A percentile compares a stretch with the other conserved stretches of the same genome.
These are phyloP conservation scores for Davidsoniella virescens DNA, from an alignment of 2,329 filamentous ascomycete species.

Conservation along the genomic window DNA sequence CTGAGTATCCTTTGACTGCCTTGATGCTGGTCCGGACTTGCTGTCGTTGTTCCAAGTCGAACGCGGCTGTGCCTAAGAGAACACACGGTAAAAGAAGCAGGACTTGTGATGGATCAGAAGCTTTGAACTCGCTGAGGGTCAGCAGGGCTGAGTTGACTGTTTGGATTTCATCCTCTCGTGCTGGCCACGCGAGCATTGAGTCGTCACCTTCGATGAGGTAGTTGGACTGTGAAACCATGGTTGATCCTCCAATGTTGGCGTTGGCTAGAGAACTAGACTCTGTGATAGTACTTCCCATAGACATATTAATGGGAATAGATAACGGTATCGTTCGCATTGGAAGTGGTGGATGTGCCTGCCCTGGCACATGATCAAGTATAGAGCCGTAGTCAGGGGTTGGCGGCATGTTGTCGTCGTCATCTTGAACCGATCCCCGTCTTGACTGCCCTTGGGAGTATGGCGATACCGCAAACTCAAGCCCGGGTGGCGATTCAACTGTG, in stretches of 20 bases:
- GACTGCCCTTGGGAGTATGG: background rate
- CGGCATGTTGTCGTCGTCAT: too few species aligned
- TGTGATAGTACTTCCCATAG: background rate
- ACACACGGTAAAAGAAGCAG: slow-evolving; percentile 44
- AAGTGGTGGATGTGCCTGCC: too few species aligned
- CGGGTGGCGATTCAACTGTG: background rate
- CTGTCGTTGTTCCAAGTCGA: slow-evolving; percentile 34
- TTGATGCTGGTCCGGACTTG: slow-evolving; percentile 33
- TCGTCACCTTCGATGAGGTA: background rate
- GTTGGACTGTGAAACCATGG: background rate
- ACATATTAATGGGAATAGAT: background rate
- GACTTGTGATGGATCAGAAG: slow-evolving; percentile 42
- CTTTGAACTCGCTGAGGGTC: slow-evolving; percentile 37
- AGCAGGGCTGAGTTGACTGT: slow-evolving; percentile 41
- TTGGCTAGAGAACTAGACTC: background rate
- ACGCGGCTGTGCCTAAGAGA: slow-evolving; percentile 43
- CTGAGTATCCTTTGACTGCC: slow-evolving; percentile 40
- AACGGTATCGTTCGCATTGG: background rate
- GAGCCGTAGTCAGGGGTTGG: too few species aligned
- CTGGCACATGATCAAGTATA: too few species aligned
- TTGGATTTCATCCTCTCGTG: slow-evolving; percentile 23
- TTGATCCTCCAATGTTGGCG: background rate
- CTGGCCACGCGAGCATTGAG: background rate
- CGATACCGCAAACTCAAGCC: background rate
- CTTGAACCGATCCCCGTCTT: too few species aligned